Percentiles rank a stretch among this genome's conserved stretches.
These are phyloP conservation scores for Orbilia blumenaviensis DNA, from an alignment of 2,329 filamentous ascomycete genomes.

Conservation along the genomic window DNA sequence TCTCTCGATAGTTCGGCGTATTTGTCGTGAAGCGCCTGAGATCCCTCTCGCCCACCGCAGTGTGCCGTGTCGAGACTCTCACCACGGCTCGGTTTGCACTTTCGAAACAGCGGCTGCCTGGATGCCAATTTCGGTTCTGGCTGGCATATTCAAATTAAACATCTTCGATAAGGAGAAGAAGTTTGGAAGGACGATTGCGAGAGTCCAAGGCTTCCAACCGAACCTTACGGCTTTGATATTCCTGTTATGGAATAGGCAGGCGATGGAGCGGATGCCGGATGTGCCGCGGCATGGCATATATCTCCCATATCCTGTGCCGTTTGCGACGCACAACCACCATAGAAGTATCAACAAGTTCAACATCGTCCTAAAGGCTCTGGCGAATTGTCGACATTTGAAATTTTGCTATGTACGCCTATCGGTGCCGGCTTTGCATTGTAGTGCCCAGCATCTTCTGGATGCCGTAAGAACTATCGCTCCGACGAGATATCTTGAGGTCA, in stretches of 20 bases:
- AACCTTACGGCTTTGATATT: constrained; percentile 27
- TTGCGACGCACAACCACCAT: constrained; percentile 19
- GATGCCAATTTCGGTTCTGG: constrained; percentile 44
- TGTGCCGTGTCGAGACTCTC: constrained; percentile 4
- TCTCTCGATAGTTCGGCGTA: constrained; percentile 31
- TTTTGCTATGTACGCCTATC: constrained; percentile 30
- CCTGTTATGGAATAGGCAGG: constrained; percentile 33
- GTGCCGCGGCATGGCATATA: constrained; percentile 22
- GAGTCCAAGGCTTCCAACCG: constrained; percentile 21
- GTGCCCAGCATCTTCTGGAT: constrained; percentile 4
- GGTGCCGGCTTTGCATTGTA: constrained; percentile 19
- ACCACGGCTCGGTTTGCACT: constrained; percentile 1
- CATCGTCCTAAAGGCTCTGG: constrained; percentile 22
- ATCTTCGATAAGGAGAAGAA: constrained; percentile 30
- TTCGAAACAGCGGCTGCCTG: constrained; percentile 42
- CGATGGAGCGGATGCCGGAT: constrained; percentile 25
- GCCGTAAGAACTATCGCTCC: constrained; percentile 35
- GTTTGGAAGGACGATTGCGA: constrained; percentile 12
- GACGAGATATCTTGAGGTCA: constrained; percentile 40
- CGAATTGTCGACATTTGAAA: constrained; percentile 24
- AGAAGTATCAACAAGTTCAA: constrained; percentile 33
- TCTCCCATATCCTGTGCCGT: constrained; percentile 7
- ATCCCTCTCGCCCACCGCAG: constrained; percentile 7
- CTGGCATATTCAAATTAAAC: constrained; percentile 27
- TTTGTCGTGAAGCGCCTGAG: constrained; percentile 27